phyloP scores from a whole-genome alignment of 2,329 filamentous ascomycete genomes.

The Aspergillus sp. region DNA sequence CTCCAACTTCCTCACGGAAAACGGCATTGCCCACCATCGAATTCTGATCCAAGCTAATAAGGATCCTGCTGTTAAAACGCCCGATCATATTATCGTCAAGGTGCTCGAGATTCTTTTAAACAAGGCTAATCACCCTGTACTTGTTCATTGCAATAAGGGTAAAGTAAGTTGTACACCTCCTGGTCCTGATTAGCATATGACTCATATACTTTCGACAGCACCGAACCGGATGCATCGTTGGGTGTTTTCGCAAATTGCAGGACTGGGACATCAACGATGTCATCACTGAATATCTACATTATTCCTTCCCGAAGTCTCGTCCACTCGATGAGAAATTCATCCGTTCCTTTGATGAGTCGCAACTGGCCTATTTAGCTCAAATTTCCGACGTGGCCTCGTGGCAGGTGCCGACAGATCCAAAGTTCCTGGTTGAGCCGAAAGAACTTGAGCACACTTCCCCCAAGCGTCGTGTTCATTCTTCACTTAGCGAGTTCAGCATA shows the following conservation, averaged over 20 bases:
- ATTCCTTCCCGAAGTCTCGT: slow-evolving; percentile 49
- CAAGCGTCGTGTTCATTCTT: no score
- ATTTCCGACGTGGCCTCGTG: slow-evolving; percentile 12
- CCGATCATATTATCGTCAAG: slow-evolving; percentile 61
- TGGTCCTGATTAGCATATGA: background rate
- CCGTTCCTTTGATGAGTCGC: slow-evolving; percentile 17
- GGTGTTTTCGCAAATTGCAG: slow-evolving; percentile 67
- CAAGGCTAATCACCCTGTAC: slow-evolving; percentile 68
- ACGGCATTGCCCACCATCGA: slow-evolving; percentile 67
- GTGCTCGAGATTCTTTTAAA: slow-evolving; percentile 71
- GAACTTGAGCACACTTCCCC: no score
- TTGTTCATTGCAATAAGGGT: slow-evolving; percentile 92
- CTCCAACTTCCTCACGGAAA: slow-evolving; percentile 57
- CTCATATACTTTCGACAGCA: slow-evolving; percentile 49
- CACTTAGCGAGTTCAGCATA: no score
- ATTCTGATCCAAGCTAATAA: slow-evolving; percentile 87
- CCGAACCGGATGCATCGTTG: slow-evolving; percentile 85
- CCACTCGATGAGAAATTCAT: slow-evolving; percentile 27
- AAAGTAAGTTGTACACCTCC: slow-evolving; percentile 48
- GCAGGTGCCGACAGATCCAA: slow-evolving; percentile 5
- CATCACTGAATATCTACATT: slow-evolving; percentile 68
- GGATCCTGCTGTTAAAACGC: slow-evolving; percentile 61
- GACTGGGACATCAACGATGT: slow-evolving; percentile 61
- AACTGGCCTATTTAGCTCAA: slow-evolving; percentile 13
- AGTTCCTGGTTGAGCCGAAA: background rate